Evolutionary conservation across 1,284 basidiomycete genomes (phyloP), one percentile per base, ranked within the genome.

Genomic region (Ganoderma multipileum): DNA sequence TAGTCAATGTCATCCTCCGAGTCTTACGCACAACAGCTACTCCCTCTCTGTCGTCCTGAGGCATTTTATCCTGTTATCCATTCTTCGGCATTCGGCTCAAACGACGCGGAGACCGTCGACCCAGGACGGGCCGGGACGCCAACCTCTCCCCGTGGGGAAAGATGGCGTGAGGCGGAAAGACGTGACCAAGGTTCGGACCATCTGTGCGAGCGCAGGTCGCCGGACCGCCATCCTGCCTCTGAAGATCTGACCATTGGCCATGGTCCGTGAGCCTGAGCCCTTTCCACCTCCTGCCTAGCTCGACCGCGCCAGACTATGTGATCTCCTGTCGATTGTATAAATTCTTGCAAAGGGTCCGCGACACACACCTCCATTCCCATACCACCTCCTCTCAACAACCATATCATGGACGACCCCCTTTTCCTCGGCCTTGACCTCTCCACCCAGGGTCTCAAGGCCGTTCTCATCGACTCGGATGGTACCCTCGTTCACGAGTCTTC

Each of bases 401-500:
- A 11, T 42, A 12, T 16, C 63, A 41, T 69, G 14, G 67, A 69
- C 58, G 68, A 69, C 26, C 84, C 84, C 9, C 87, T 92, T 66
- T 96, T 95, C 79, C 90, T 97, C 33, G 95, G 95, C 16, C 85
- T 97, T 67, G 95, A 97, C 80, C 86, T 95, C 59, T 95, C 93
- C 8, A 97, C 95, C 0, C 95, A 98, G 78, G 92, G 94, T 65
- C 86, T 96, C 74, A 97, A 96, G 79, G 91, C 89, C 8, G 83
- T 92, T 55, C 78, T 96, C 57, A 86, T 94, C 71, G 81, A 87
- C 28, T 83, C 87, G 52, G 83, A 89, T 64, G 86, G 88, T 52
- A 79, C 83, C 26, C 85, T 94, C 60, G 82, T 94, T 4, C 86
- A 91, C 74, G 93, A 96, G 78, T 84, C 88, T 18, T 85, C 91